Evolutionary conservation across 2,329 filamentous ascomycete species (phyloP).

Genomic region (Aspergillus oerlinghausenensis): DNA sequence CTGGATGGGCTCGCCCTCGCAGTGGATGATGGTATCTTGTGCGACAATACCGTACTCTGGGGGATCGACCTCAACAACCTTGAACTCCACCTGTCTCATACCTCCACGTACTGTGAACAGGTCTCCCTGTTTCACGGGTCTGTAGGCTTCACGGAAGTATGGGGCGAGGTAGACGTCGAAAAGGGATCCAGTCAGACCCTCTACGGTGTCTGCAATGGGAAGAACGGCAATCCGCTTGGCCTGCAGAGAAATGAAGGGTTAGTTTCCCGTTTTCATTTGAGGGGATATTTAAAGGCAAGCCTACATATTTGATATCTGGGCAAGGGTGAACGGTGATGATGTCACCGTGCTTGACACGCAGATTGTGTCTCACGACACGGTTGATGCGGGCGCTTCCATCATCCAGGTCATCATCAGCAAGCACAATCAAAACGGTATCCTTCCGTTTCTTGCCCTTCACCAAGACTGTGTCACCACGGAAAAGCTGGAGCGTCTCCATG

Average conservation of each 20-base stretch:
- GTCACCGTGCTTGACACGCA: conserved; percentile 97
- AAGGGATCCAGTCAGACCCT: conserved; percentile 93
- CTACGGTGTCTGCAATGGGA: conserved; percentile 95
- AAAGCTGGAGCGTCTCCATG: conserved; percentile 96
- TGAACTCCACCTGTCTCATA: conserved; percentile 99
- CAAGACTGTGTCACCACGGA: conserved; percentile 96
- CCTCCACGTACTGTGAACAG: conserved; percentile 95
- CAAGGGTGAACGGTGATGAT: conserved; percentile 96
- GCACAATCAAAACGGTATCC: conserved; percentile 95
- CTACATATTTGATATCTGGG: conserved; percentile 99
- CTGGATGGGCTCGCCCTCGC: conserved; percentile 94
- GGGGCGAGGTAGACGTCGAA: conserved; percentile 99
- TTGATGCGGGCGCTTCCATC: conserved; percentile 97
- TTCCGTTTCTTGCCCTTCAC: conserved; percentile 99
- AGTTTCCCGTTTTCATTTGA: not conserved
- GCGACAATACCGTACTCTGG: conserved; percentile 98
- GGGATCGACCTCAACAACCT: conserved; percentile 97
- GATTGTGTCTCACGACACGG: conserved; percentile 96
- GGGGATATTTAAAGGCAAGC: conserved; percentile 35
- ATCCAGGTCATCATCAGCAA: conserved; percentile 96
- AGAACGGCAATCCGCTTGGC: conserved; percentile 98
- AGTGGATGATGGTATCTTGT: conserved; percentile 98
- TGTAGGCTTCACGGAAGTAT: conserved; percentile 99
- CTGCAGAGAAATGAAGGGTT: conserved; percentile 45
- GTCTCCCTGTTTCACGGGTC: conserved; percentile 94